Conservation (phyloP, 1,139 yeast species). For the Taiozyma onychis region DNA sequence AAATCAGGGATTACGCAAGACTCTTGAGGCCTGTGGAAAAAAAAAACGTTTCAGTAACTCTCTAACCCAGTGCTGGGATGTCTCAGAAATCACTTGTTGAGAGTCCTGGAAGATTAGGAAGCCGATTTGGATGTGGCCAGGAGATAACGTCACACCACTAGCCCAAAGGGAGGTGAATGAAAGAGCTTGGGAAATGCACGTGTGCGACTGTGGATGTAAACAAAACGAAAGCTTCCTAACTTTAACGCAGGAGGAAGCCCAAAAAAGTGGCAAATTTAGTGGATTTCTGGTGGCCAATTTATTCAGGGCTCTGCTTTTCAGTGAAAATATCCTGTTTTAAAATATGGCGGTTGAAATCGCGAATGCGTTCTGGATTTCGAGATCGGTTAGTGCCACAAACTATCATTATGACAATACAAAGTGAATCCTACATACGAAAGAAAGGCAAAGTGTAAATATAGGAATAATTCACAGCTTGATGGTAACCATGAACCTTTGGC, state of each 20-base stretch:
- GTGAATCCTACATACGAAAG: too few relatives aligned
- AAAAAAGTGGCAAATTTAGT: neutral
- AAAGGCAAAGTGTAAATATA: too few relatives aligned
- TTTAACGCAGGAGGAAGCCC: neutral
- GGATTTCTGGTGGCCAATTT: neutral
- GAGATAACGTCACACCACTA: neutral
- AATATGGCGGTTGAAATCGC: too few relatives aligned
- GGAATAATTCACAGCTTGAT: slow-evolving; percentile 12
- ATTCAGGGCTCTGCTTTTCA: neutral
- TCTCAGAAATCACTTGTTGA: neutral
- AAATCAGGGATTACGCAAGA: neutral
- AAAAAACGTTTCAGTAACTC: neutral
- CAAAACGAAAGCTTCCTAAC: neutral
- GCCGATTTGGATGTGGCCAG: neutral
- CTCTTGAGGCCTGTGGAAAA: neutral
- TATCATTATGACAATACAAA: too few relatives aligned
- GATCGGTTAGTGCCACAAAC: too few relatives aligned
- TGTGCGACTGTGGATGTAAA: neutral
- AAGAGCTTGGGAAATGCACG: neutral
- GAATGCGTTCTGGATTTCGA: too few relatives aligned
- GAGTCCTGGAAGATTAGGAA: neutral
- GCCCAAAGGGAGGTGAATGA: too few relatives aligned
- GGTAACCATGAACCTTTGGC: slow-evolving; percentile 18
- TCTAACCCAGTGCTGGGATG: neutral
- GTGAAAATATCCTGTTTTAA: neutral